Conservation (phyloP, 345 rosid species). For the Sapria himalayana region DNA sequence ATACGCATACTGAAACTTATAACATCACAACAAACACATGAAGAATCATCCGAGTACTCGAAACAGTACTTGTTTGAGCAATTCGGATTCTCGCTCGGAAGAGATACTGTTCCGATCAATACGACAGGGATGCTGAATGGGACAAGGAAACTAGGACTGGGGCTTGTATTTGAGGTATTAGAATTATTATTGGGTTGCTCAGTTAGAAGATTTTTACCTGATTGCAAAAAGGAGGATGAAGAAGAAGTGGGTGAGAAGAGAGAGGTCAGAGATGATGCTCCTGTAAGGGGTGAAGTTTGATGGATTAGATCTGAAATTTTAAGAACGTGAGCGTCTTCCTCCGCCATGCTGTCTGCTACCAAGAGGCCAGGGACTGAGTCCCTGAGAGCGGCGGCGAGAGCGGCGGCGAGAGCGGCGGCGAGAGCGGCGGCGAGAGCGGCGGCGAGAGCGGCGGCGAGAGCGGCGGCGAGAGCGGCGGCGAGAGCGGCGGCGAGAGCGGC, state of each 20-base stretch:
- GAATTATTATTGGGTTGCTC: constrained; percentile 7
- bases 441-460: not conserved
- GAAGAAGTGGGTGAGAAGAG: constrained; percentile 7
- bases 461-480: not conserved
- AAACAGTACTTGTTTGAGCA: constrained; percentile 45
- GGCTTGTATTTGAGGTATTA: constrained; percentile 5
- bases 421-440: not conserved
- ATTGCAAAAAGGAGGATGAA: constrained; percentile 6
- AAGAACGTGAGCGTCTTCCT: constrained; percentile 16
- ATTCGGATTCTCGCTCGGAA: constrained; percentile 26
- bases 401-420: not conserved
- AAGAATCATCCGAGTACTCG: constrained; percentile 34
- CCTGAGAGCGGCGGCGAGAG: not conserved
- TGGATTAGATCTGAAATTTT: constrained; percentile 32
- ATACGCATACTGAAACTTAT: constrained; percentile 16
- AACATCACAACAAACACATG: constrained; percentile 60
- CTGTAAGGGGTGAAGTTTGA: constrained; percentile 26
- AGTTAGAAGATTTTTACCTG: constrained; percentile 3
- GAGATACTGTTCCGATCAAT: constrained; percentile 38
- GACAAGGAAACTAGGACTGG: constrained; percentile 15
- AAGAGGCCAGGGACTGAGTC: too few relatives aligned
- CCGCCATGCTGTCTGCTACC: constrained; percentile 7
- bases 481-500: not conserved
- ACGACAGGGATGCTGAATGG: constrained; percentile 24
- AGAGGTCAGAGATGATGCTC: constrained; percentile 26